These are phyloP conservation scores for Urochloa ruziziensis DNA, from an alignment of 176 grass and related monocot genomes.

Conservation along the genomic window DNA sequence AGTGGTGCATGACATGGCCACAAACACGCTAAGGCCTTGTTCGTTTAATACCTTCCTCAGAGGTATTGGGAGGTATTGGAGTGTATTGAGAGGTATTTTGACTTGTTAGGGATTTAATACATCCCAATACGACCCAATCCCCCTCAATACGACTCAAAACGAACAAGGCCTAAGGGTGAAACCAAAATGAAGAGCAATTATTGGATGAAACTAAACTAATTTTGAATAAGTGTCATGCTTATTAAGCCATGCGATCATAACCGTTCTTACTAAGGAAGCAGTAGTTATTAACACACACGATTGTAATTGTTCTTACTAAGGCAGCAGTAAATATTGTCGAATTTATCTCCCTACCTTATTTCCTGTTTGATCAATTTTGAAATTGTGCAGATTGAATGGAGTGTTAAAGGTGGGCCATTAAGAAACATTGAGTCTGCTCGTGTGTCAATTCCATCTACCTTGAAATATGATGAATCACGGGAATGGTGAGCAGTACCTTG, in stretches of 20 bases:
- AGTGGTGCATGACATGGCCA: background rate
- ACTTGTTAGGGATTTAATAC: too few relatives aligned
- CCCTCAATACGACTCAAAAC: too few relatives aligned
- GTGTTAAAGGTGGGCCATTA: constrained; percentile 74
- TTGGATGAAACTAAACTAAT: background rate
- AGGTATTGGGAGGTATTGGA: too few relatives aligned
- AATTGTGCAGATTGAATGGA: constrained; percentile 77
- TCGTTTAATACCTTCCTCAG: too few relatives aligned
- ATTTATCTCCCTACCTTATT: constrained; percentile 2
- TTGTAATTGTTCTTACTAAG: background rate
- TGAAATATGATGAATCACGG: constrained; percentile 81
- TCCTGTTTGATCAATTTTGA: constrained; percentile 12
- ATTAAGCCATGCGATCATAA: background rate
- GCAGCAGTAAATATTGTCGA: background rate
- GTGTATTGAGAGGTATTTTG: too few relatives aligned
- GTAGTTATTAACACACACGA: background rate
- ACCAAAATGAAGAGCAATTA: background rate
- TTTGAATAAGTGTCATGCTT: constrained; percentile 8
- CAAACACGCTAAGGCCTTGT: background rate
- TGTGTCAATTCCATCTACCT: constrained; percentile 81
- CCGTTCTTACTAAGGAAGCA: background rate
- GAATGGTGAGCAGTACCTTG: constrained; percentile 57
- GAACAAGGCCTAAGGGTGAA: too few relatives aligned
- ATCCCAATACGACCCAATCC: too few relatives aligned
- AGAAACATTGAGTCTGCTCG: constrained; percentile 88